phyloP scores from a whole-genome alignment of 805 yeast genomes.

The Kuraishia ogatae region DNA sequence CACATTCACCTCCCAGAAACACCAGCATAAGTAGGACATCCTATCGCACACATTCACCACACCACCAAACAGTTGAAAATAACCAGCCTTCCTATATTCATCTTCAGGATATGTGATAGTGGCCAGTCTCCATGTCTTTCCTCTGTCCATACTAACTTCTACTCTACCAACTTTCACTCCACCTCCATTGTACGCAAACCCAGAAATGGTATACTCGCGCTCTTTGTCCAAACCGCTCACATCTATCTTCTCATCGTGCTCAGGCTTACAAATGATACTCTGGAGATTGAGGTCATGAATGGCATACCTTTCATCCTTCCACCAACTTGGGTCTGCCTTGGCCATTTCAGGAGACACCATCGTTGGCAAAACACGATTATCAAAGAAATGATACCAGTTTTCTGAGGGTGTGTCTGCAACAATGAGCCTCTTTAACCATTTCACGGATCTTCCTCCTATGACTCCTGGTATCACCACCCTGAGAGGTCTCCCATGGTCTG shows the following conservation, averaged over 20 bases:
- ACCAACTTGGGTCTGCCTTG: conserved; percentile 22
- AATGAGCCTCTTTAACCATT: conserved; percentile 22
- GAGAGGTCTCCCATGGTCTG: conserved; percentile 27
- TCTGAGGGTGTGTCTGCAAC: conserved; percentile 22
- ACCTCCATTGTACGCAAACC: conserved; percentile 28
- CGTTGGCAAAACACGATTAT: conserved; percentile 27
- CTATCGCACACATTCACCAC: conserved; percentile 24
- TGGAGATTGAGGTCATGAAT: conserved; percentile 25
- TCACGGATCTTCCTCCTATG: conserved; percentile 30
- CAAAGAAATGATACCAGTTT: conserved; percentile 28
- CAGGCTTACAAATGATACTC: conserved; percentile 23
- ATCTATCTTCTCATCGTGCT: conserved; percentile 15
- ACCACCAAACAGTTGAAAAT: conserved; percentile 22
- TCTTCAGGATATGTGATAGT: conserved; percentile 25
- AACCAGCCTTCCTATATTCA: conserved; percentile 20
- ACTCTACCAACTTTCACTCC: conserved; percentile 24
- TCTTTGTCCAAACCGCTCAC: conserved; percentile 4
- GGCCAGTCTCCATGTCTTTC: conserved; percentile 21
- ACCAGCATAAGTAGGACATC: conserved; percentile 24
- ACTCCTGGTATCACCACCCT: conserved; percentile 28
- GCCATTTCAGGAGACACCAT: conserved; percentile 25
- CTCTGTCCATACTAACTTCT: conserved; percentile 24
- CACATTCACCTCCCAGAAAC: conserved; percentile 23
- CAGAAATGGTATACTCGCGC: conserved; percentile 16
- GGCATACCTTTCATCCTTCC: conserved; percentile 29